These are phyloP conservation scores for Stephanodiscus minutulus DNA, from an alignment of 108 stramenopile species.

Conservation along the genomic window DNA sequence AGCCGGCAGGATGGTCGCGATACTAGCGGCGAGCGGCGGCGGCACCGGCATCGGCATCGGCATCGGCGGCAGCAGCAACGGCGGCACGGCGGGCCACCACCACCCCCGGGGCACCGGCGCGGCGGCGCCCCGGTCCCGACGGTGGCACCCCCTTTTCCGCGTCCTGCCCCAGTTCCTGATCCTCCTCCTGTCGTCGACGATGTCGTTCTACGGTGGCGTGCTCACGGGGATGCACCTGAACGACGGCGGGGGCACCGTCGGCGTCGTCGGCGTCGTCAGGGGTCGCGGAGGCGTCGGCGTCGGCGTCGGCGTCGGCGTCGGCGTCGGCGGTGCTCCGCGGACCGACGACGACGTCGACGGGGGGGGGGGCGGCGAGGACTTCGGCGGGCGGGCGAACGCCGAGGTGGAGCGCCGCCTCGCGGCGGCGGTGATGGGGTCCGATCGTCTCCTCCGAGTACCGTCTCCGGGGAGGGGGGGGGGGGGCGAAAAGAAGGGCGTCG, in stretches of 20 bases:
- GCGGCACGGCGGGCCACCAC: neutral
- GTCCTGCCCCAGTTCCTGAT: neutral
- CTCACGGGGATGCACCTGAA: slow-evolving; percentile 2
- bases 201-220: neutral
- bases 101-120: too few relatives aligned
- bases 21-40: neutral
- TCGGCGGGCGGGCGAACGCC: neutral
- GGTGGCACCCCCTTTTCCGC: too few relatives aligned
- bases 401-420: slow-evolving; percentile 7
- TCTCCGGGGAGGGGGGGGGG: neutral
- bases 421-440: neutral
- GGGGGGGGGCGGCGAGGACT: neutral
- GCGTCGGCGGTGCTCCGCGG: neutral
- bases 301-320: neutral
- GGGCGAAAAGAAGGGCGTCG: neutral
- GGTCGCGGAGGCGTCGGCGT: neutral
- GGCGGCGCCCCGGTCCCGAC: too few relatives aligned
- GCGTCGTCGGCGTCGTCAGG: neutral
- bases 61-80: too few relatives aligned
- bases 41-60: too few relatives aligned
- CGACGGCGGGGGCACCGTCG: neutral
- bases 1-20: too few relatives aligned
- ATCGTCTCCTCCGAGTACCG: too few relatives aligned
- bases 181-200: neutral
- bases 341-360: neutral